Base-by-base conservation (phyloP, 257 asterid species). In the Leptodermis oblonga region DNA sequence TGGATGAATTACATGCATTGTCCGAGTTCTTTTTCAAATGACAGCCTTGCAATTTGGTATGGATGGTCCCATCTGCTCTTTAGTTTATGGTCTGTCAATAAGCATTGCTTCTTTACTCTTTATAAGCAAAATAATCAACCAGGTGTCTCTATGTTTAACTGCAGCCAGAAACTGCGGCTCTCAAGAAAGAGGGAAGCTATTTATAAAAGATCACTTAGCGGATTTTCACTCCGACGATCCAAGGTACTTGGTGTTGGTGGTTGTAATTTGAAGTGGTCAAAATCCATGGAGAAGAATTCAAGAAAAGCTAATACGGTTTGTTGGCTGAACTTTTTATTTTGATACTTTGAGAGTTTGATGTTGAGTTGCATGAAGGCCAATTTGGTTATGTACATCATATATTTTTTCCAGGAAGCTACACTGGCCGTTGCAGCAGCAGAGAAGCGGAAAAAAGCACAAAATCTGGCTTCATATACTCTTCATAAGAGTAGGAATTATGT, bases 181-280 rank as follows among this genome's bases (percentile, higher is more conserved):
- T 78, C 96, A 69, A 84, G 87, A 67, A 94, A 84, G 79, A 82
- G 96, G 80, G 90, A 90, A 71, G 87, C 99, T 52, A 65, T 89
- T 67, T 94, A 94, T 81, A 89, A 87, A 65, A 91, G 92, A 78
- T 89, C 99, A 45, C 68, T 76, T 45, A 84, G 80, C 80, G 99
- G 99, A 34, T 92, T 87, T 71, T 88, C 97, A 76, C 94, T 94
- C 54, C 80, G 71, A 79, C 85, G 87, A 77, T 91, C 97, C 69
- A 84, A 88, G 83, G 91, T 89, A 52, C 71, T 86, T 65, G 80
- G 96, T 81, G 91, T 86, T 80, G 82, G 90, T 72, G 92, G 96
- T 34, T 72, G 87, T 71, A 89, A 89, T 79, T 83, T 90, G 76
- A 94, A 91, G 90, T 93, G 99, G 99, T 91, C 97, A 74, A 94